phyloP scores from a whole-genome alignment of 1,139 yeast species.

The Pneumocystis canis region DNA sequence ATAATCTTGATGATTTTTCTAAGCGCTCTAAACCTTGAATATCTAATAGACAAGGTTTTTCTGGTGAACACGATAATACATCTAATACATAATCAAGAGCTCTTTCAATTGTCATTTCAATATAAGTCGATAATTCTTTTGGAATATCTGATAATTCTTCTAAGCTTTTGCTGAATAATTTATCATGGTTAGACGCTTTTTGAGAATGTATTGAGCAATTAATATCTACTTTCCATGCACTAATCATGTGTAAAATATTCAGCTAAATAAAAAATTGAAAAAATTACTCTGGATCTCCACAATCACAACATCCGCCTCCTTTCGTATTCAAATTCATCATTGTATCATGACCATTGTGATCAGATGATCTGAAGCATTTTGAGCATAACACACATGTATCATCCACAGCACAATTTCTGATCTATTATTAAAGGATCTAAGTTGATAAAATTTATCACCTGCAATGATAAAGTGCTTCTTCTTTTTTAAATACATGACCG shows the following conservation, averaged over 20 bases:
- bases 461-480: conserved; percentile 81
- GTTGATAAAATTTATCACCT: conserved; percentile 20
- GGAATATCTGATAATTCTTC: conserved; percentile 16
- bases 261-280: not conserved
- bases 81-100: conserved; percentile 66
- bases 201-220: conserved; percentile 34
- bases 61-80: conserved; percentile 36
- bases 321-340: conserved; percentile 60
- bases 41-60: conserved; percentile 14
- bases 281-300: conserved; percentile 57
- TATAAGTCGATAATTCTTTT: conserved; percentile 20
- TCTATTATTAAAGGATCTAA: not conserved
- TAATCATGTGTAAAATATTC: not conserved
- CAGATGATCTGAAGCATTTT: conserved; percentile 54
- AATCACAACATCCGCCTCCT: conserved; percentile 88
- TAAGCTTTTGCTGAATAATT: conserved; percentile 13
- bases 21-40: conserved; percentile 3
- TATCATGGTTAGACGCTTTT: conserved; percentile 12
- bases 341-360: conserved; percentile 64
- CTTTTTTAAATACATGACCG: conserved; percentile 57
- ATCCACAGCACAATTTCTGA: conserved; percentile 60
- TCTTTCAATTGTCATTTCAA: conserved; percentile 34
- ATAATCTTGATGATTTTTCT: conserved; percentile 1
- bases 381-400: conserved; percentile 80
- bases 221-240: conserved; percentile 47